Percentiles rank a stretch among this genome's conserved stretches.
Conservation (phyloP, 768 basidiomycete genomes). For the Collybiopsis luxurians region DNA sequence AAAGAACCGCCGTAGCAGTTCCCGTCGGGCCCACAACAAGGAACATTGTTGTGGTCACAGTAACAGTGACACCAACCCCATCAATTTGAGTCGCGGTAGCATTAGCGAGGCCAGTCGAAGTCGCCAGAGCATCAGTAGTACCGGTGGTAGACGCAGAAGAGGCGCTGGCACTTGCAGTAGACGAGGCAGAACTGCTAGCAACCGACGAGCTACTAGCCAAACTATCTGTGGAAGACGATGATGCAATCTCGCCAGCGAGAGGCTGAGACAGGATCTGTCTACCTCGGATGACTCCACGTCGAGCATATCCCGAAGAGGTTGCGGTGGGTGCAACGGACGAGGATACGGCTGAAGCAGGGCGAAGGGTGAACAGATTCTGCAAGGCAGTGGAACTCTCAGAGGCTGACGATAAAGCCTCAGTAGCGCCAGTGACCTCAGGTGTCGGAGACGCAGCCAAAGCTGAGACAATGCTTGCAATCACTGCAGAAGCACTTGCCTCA, state of each 20-base stretch:
- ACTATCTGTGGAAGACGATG: not conserved
- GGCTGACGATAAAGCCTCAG: not conserved
- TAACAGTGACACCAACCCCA: not conserved
- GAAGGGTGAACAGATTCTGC: not conserved
- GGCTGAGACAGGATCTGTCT: not conserved
- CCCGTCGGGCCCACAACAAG: not conserved
- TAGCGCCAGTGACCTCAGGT: not conserved
- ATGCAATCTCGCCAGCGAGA: not conserved
- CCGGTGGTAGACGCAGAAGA: not conserved
- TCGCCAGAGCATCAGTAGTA: not conserved
- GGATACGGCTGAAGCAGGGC: not conserved
- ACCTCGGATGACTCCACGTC: not conserved
- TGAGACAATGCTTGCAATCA: not conserved
- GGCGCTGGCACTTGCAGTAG: not conserved
- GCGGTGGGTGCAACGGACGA: not conserved
- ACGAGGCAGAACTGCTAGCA: not conserved
- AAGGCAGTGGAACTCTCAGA: not conserved
- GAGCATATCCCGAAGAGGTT: not conserved
- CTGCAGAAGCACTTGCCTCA: too few species aligned
- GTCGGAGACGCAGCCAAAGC: not conserved
- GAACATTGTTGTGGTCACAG: slow-evolving; percentile 5
- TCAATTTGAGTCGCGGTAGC: not conserved
- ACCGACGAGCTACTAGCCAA: too few species aligned
- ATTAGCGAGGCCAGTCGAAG: not conserved
- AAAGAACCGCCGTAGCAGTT: slow-evolving; percentile 2